phyloP scores from a whole-genome alignment of 2,329 filamentous ascomycete genomes.

The Xylaria multiplex region DNA sequence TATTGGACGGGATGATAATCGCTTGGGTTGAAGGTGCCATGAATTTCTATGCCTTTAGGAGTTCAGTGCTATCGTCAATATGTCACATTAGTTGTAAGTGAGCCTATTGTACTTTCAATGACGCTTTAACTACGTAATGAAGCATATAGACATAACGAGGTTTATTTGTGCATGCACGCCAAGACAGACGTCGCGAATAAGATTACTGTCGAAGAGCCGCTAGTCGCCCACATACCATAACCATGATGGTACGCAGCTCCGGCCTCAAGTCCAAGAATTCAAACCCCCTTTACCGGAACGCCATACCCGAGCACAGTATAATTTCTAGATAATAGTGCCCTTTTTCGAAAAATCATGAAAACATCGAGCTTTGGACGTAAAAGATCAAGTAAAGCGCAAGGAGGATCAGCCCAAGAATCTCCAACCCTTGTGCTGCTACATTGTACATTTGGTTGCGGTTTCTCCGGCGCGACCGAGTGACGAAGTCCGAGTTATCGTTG shows the following conservation, averaged over 20 bases:
- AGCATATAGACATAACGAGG: conserved; percentile 6
- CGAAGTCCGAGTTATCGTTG: conserved; percentile 60
- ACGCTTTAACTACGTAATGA: conserved; percentile 1
- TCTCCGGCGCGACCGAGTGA: conserved; percentile 55
- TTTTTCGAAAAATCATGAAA: conserved; percentile 24
- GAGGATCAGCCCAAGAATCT: conserved; percentile 44
- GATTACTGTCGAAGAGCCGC: background rate
- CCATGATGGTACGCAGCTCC: background rate
- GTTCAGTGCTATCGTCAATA: background rate
- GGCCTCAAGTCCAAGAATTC: background rate
- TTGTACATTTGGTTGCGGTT: conserved; percentile 62
- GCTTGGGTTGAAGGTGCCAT: background rate
- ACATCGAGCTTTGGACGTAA: conserved; percentile 41
- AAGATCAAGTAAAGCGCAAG: conserved; percentile 47
- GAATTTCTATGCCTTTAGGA: background rate
- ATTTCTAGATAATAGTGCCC: background rate
- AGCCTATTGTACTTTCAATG: background rate
- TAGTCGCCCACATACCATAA: conserved; percentile 1
- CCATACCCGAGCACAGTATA: conserved; percentile 11
- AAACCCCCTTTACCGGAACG: conserved; percentile 17
- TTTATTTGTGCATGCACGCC: conserved; percentile 18
- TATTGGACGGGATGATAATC: background rate
- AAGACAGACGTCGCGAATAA: conserved; percentile 12
- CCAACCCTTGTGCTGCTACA: conserved; percentile 47
- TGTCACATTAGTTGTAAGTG: background rate